Base-by-base conservation (phyloP, 2,329 filamentous ascomycete genomes). In the Fusarium caatingaense region DNA sequence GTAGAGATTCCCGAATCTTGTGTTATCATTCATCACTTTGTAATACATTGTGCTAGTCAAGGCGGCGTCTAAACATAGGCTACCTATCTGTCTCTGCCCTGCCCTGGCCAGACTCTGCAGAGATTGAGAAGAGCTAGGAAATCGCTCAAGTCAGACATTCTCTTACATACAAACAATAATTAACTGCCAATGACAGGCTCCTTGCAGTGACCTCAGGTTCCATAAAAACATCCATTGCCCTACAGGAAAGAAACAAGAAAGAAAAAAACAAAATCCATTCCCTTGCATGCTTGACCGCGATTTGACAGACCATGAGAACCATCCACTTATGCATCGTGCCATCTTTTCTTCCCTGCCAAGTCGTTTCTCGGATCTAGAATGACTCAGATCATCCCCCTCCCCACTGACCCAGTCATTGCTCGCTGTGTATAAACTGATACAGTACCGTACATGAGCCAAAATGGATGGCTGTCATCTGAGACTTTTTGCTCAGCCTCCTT, bases 251-350 rank as follows among this genome's bases (percentile, higher is more conserved):
- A 55, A 50, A 49, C 46, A 45, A 27, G 44, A 69, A 45, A 56
- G 27, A 32, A 28, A 21, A 21, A 15, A 25, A 37, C n/a, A 40
- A 40, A 40, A 11, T 2, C 6, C 18, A 42, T n/a, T 27, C 49
- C 45, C 56, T 66, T 62, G 56, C 51, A 56, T 69, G n/a, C 37
- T 66, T 66, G 66, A 53, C 60, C 64, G 60, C 61, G 60, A 65
- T 59, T 64, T 64, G 28, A 27, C 42, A 40, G 42, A 61, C 30
- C 8, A 40, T 23, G n/a, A 56, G 25, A 64, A 30, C 44, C 50
- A 40, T 60, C 44, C 40, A 41, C 21, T 28, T 27, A 41, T 58
- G 60, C 37, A 64, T n/a, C 44, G 53, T 51, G 47, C 45, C 41
- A 69, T 66, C 28, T 57, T 28, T 61, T 66, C 40, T 32, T 32